Percentiles rank a stretch among this genome's conserved stretches.
Evolutionary conservation across 2,329 filamentous ascomycete species (phyloP).

Genomic region (Tolypocladium capitatum): DNA sequence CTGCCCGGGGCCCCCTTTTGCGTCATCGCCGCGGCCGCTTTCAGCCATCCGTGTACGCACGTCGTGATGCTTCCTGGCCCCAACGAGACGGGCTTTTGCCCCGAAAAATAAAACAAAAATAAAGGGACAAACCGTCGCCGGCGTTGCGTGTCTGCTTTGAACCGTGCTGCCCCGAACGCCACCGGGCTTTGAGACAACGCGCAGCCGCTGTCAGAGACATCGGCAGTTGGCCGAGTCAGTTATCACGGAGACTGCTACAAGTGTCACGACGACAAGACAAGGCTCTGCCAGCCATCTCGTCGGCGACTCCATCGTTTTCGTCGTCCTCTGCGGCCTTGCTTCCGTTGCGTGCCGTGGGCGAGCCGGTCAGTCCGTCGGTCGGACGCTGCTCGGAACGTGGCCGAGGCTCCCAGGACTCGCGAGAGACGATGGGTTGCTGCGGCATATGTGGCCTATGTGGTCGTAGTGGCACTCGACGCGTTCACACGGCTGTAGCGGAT

Average conservation of each 20-base stretch:
- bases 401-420: background rate
- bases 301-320: background rate
- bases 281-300: background rate
- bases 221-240: background rate
- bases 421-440: background rate
- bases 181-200: background rate
- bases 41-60: no score
- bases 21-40: no score
- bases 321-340: no score
- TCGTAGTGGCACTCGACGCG: background rate
- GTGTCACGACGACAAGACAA: background rate
- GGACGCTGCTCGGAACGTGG: background rate
- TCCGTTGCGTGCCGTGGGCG: no score
- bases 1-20: no score
- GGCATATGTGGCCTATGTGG: no score
- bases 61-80: no score
- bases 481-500: no score
- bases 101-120: no score
- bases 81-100: background rate
- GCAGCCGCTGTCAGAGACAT: background rate
- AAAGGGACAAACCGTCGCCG: no score
- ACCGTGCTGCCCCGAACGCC: background rate
- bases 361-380: background rate
- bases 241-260: background rate
- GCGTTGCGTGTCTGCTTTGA: background rate